Percentiles rank a stretch among this genome's conserved stretches.
phyloP scores from a whole-genome alignment of 352 stramenopile species.

The Pythium utonaiense region DNA sequence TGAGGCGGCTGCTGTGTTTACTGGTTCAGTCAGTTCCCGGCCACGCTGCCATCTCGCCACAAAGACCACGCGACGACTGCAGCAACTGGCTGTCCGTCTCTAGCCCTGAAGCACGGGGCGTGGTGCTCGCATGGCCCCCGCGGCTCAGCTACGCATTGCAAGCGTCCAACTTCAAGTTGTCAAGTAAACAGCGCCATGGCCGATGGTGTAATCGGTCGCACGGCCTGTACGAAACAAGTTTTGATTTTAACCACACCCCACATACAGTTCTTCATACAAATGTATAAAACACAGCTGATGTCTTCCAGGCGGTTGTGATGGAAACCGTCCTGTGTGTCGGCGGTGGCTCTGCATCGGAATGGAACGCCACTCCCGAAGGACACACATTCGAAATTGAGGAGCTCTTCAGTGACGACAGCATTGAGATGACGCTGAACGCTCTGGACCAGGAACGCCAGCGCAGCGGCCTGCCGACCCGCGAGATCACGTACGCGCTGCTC shows the following conservation, averaged over 20 bases:
- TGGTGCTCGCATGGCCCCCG: background rate
- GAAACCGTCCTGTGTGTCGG: background rate
- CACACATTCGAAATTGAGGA: constrained; percentile 1
- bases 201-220: constrained; percentile 5
- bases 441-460: constrained; percentile 35
- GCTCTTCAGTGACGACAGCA: background rate
- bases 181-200: constrained; percentile 19
- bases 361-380: no score
- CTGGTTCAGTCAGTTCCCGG: background rate
- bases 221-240: background rate
- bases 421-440: background rate
- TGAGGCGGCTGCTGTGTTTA: constrained; percentile 32
- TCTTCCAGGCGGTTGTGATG: background rate
- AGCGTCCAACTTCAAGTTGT: constrained; percentile 24
- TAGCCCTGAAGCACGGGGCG: no score
- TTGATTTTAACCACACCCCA: background rate
- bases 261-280: background rate
- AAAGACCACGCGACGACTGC: no score
- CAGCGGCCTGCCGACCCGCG: constrained; percentile 42
- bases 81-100: no score
- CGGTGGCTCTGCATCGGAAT: no score
- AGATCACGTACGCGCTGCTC: constrained; percentile 64
- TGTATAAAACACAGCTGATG: background rate
- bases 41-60: background rate
- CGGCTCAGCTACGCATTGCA: background rate